These are phyloP conservation scores for Nasturtium officinale DNA, from an alignment of 345 rosid species.

Conservation along the genomic window DNA sequence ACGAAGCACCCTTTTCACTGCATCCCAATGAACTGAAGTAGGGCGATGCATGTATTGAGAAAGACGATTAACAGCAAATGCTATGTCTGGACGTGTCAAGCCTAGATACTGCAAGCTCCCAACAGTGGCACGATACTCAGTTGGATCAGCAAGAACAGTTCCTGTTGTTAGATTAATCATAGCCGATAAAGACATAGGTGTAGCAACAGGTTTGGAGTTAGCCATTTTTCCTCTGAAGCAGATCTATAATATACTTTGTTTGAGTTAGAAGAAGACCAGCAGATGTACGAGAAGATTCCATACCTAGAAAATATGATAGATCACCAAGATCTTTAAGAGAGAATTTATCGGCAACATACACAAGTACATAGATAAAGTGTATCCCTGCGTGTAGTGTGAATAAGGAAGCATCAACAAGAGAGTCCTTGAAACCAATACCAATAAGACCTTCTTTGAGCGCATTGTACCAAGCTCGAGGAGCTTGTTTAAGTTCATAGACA, in stretches of 20 bases:
- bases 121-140: background rate
- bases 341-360: background rate
- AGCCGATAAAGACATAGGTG: background rate
- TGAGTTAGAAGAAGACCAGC: background rate
- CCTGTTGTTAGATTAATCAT: background rate
- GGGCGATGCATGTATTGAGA: background rate
- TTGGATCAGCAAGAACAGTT: no score
- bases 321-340: background rate
- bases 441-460: no score
- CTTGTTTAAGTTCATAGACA: no score
- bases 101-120: background rate
- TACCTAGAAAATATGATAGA: background rate
- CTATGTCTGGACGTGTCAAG: background rate
- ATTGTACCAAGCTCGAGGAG: no score
- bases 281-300: background rate
- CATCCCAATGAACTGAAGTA: background rate
- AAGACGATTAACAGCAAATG: background rate
- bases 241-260: background rate
- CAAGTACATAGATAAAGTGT: no score
- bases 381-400: no score
- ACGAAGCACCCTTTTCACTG: background rate
- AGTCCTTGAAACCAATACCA: no score
- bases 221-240: background rate
- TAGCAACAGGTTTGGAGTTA: background rate
- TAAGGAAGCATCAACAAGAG: no score